These are phyloP conservation scores for Schizochytrium sp. DNA, from an alignment of 108 stramenopile species.

Conservation along the genomic window DNA sequence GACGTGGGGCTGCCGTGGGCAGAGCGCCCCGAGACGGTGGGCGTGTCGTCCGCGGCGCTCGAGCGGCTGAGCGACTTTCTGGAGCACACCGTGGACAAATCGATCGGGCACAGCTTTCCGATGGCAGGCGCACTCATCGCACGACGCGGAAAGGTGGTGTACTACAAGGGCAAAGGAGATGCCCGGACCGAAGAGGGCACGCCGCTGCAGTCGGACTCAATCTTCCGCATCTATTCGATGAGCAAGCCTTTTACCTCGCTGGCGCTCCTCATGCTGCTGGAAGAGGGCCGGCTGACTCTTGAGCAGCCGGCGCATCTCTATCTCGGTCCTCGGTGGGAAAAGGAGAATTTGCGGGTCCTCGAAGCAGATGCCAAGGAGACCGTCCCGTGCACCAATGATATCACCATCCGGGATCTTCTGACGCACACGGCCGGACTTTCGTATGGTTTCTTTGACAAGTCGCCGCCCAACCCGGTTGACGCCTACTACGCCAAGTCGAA, in stretches of 20 bases:
- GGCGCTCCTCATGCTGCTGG: conserved; percentile 17
- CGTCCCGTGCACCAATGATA: neutral
- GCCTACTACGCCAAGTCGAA: neutral
- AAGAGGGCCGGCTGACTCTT: conserved; percentile 6
- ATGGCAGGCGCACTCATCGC: neutral
- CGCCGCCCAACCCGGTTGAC: neutral
- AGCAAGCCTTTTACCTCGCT: conserved; percentile 27
- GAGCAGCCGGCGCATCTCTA: conserved; percentile 21
- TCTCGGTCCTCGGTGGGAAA: neutral
- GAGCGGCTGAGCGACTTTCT: neutral
- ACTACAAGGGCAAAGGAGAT: neutral
- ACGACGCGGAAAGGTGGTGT: neutral
- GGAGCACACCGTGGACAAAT: neutral
- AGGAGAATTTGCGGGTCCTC: neutral
- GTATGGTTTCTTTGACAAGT: conserved; percentile 16
- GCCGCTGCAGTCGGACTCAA: neutral
- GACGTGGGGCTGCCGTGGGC: conserved; percentile 3
- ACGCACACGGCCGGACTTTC: conserved; percentile 29
- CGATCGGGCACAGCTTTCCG: neutral
- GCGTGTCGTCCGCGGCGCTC: neutral
- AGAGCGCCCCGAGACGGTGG: neutral
- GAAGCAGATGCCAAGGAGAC: neutral
- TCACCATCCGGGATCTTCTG: neutral
- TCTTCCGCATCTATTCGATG: conserved; percentile 34
- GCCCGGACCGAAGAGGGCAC: neutral